Conservation (phyloP, 495 filamentous ascomycete species). For the Xylaria castorea region DNA sequence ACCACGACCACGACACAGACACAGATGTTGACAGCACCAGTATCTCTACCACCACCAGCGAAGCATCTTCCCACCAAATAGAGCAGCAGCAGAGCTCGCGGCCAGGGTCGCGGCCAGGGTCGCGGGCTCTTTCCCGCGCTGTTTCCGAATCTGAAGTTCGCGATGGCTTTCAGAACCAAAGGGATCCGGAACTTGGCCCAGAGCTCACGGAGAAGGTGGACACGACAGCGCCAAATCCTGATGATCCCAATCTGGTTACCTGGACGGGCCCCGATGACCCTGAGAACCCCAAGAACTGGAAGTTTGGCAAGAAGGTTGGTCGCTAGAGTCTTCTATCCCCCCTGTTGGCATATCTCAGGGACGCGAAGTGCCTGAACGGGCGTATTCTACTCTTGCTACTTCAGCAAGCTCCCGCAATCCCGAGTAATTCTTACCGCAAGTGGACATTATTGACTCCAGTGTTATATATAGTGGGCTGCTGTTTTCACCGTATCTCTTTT, state of each 20-base stretch:
- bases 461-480: conserved; percentile 54
- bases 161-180: conserved; percentile 40
- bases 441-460: too few relatives aligned
- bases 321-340: too few relatives aligned
- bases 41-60: neutral
- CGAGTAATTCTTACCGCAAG: too few relatives aligned
- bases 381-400: too few relatives aligned
- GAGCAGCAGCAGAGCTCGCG: conserved; percentile 15
- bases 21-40: conserved; percentile 19
- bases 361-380: too few relatives aligned
- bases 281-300: conserved; percentile 67
- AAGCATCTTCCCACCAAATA: conserved; percentile 4
- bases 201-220: conserved; percentile 30
- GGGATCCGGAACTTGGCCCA: conserved; percentile 36
- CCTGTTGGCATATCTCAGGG: too few relatives aligned
- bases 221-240: conserved; percentile 27
- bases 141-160: conserved; percentile 37
- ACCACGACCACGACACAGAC: conserved; percentile 10
- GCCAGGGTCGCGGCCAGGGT: neutral
- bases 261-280: conserved; percentile 61
- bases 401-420: too few relatives aligned
- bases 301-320: conserved; percentile 52
- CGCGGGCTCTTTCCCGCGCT: conserved; percentile 31
- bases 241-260: conserved; percentile 43
- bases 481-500: conserved; percentile 66